Conservation (phyloP, 2,329 filamentous ascomycete genomes). For the Colletotrichum limetticola region DNA sequence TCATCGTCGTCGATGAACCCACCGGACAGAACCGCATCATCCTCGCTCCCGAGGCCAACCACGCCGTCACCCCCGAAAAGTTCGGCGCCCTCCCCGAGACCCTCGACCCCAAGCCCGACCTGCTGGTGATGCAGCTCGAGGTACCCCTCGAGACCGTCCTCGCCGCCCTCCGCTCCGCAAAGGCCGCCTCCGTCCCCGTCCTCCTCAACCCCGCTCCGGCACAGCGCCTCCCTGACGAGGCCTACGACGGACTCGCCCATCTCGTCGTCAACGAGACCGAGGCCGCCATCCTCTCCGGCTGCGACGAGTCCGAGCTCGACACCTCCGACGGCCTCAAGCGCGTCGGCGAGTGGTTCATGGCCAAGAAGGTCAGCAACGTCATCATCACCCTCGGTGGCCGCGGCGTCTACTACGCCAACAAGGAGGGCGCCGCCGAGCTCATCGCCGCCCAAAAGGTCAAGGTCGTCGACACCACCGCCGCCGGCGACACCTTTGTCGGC, state of each 20-base stretch:
- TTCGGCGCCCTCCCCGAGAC: slow-evolving; percentile 45
- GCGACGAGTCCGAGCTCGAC: slow-evolving; percentile 60
- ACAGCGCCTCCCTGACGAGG: slow-evolving; percentile 71
- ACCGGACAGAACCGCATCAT: slow-evolving; percentile 83
- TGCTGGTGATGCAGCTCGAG: slow-evolving; percentile 83
- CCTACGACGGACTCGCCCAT: slow-evolving; percentile 77
- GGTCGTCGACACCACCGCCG: slow-evolving; percentile 93
- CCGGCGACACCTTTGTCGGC: slow-evolving; percentile 94
- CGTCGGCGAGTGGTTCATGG: slow-evolving; percentile 71
- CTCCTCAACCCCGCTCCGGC: slow-evolving; percentile 90
- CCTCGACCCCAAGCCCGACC: slow-evolving; percentile 58
- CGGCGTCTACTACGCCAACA: slow-evolving; percentile 76
- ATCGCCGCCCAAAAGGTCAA: slow-evolving; percentile 74
- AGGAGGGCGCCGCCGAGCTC: slow-evolving; percentile 53
- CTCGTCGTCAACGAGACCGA: slow-evolving; percentile 93
- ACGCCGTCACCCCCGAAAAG: slow-evolving; percentile 52
- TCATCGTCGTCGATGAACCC: slow-evolving; percentile 80
- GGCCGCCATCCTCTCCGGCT: slow-evolving; percentile 76
- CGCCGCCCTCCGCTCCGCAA: slow-evolving; percentile 65
- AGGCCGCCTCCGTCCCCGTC: slow-evolving; percentile 64
- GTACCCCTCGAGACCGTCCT: slow-evolving; percentile 75
- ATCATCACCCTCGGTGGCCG: slow-evolving; percentile 86
- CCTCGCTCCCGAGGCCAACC: slow-evolving; percentile 78
- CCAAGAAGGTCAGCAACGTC: slow-evolving; percentile 77
- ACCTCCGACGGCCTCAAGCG: slow-evolving; percentile 53